Evolutionary conservation across 768 basidiomycete genomes (phyloP).

Genomic region (Suillus weaverae): DNA sequence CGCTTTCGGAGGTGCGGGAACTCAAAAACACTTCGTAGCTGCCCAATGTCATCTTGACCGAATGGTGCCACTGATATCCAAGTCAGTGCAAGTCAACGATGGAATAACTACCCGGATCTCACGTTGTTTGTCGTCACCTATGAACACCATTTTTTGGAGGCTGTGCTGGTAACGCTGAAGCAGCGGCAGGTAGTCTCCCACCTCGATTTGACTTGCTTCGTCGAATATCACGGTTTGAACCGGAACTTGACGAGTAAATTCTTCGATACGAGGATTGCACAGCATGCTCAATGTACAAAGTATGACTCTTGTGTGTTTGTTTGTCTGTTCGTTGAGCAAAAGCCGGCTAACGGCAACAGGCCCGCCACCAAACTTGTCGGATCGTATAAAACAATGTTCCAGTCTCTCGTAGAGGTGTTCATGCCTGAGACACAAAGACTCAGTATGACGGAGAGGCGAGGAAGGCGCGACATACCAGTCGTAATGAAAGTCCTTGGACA

Average conservation of each 20-base stretch:
- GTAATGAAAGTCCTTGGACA: slow-evolving; percentile 46
- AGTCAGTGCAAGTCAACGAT: slow-evolving; percentile 4
- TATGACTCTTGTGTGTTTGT: slow-evolving; percentile 30
- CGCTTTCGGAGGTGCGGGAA: slow-evolving; percentile 51
- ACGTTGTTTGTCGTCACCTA: slow-evolving; percentile 43
- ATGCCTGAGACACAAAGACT: slow-evolving; percentile 37
- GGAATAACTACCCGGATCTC: background rate
- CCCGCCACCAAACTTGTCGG: slow-evolving; percentile 29
- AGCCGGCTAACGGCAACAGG: slow-evolving; percentile 18
- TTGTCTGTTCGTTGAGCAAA: slow-evolving; percentile 22
- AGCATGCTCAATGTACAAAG: slow-evolving; percentile 53
- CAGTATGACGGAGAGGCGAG: background rate
- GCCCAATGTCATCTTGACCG: slow-evolving; percentile 67
- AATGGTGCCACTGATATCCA: slow-evolving; percentile 63
- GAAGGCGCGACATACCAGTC: slow-evolving; percentile 38
- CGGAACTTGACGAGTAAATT: slow-evolving; percentile 29
- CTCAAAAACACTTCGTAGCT: slow-evolving; percentile 78
- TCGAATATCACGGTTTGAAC: slow-evolving; percentile 43
- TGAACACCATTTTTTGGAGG: slow-evolving; percentile 37
- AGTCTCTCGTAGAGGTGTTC: slow-evolving; percentile 47
- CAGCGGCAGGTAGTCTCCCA: slow-evolving; percentile 40
- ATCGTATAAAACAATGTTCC: slow-evolving; percentile 35
- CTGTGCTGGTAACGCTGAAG: slow-evolving; percentile 26
- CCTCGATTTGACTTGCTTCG: slow-evolving; percentile 49
- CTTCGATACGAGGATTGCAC: slow-evolving; percentile 24